Evolutionary conservation across 1,284 basidiomycete genomes (phyloP).

Genomic region (Moniliophthora roreri): DNA sequence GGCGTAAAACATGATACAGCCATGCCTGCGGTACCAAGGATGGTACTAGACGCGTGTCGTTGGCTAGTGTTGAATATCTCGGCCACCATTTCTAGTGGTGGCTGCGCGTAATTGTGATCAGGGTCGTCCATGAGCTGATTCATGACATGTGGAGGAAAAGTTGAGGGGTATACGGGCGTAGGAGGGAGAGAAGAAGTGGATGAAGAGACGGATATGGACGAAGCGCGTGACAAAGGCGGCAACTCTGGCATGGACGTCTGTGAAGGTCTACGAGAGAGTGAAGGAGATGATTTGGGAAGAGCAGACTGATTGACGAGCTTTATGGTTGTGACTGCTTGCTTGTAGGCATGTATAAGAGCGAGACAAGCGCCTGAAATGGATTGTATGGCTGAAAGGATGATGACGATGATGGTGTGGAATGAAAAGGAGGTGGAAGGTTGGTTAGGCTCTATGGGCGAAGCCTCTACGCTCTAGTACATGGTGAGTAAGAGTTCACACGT

Average conservation of each 20-base stretch:
- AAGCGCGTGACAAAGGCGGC: slow-evolving; percentile 7
- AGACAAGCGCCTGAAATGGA: slow-evolving; percentile 68
- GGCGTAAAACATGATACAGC: slow-evolving; percentile 51
- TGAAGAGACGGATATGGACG: slow-evolving; percentile 18
- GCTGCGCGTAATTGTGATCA: slow-evolving; percentile 30
- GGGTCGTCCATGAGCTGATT: slow-evolving; percentile 2
- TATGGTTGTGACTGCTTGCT: slow-evolving; percentile 60
- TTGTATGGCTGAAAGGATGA: slow-evolving; percentile 72
- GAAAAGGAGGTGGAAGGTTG: slow-evolving; percentile 39
- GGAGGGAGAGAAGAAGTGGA: slow-evolving; percentile 15
- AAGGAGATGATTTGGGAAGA: slow-evolving; percentile 16
- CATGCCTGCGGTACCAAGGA: slow-evolving; percentile 33
- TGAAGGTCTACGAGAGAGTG: slow-evolving; percentile 9
- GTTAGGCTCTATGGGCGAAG: slow-evolving; percentile 5
- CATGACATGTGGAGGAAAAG: slow-evolving; percentile 9
- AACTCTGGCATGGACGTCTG: slow-evolving; percentile 3
- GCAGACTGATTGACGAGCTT: slow-evolving; percentile 59
- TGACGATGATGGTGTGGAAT: slow-evolving; percentile 60
- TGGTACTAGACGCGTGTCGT: slow-evolving; percentile 43
- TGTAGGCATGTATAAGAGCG: slow-evolving; percentile 66
- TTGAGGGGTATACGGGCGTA: slow-evolving; percentile 10
- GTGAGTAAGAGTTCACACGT: neutral
- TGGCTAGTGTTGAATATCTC: slow-evolving; percentile 47
- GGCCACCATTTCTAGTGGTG: slow-evolving; percentile 43
- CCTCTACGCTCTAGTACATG: neutral